Conservation (phyloP, 306 rosid genomes). For the Canavalia ensiformis region DNA sequence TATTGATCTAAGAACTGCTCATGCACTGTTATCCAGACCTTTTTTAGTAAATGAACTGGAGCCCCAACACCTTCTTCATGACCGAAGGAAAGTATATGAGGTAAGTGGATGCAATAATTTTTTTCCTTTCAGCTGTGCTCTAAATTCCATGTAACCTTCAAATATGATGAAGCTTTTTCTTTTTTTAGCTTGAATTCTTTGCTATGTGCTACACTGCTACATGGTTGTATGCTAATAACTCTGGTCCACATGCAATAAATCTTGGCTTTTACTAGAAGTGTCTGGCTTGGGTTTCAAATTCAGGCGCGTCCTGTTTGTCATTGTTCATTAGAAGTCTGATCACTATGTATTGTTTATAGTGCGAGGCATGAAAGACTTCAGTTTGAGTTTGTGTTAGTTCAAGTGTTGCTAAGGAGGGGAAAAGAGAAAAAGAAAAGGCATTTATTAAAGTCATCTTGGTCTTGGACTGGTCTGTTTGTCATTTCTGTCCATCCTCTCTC, state of each 20-base stretch:
- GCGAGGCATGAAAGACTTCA: background rate
- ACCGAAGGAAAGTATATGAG: slow-evolving; percentile 93
- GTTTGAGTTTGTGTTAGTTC: slow-evolving; percentile 36
- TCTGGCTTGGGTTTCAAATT: slow-evolving; percentile 28
- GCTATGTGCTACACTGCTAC: slow-evolving; percentile 16
- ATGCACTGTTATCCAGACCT: slow-evolving; percentile 75
- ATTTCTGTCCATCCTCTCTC: slow-evolving; percentile 4
- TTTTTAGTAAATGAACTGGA: slow-evolving; percentile 90
- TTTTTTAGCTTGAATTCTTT: background rate
- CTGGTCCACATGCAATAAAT: slow-evolving; percentile 5
- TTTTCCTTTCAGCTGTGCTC: slow-evolving; percentile 27
- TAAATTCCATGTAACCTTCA: slow-evolving; percentile 10
- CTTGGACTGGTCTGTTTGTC: slow-evolving; percentile 28
- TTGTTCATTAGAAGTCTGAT: slow-evolving; percentile 37
- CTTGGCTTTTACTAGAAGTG: slow-evolving; percentile 33
- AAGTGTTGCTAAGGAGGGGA: background rate
- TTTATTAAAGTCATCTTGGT: slow-evolving; percentile 36
- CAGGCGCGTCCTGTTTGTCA: slow-evolving; percentile 6
- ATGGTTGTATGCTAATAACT: slow-evolving; percentile 27
- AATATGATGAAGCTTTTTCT: background rate
- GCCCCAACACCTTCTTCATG: slow-evolving; percentile 98
- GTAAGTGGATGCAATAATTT: slow-evolving; percentile 54
- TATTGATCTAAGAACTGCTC: slow-evolving; percentile 49
- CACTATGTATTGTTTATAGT: slow-evolving; percentile 14
- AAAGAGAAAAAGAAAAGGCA: background rate